phyloP scores from a whole-genome alignment of 495 filamentous ascomycete genomes.

The Penicillium argentinense region DNA sequence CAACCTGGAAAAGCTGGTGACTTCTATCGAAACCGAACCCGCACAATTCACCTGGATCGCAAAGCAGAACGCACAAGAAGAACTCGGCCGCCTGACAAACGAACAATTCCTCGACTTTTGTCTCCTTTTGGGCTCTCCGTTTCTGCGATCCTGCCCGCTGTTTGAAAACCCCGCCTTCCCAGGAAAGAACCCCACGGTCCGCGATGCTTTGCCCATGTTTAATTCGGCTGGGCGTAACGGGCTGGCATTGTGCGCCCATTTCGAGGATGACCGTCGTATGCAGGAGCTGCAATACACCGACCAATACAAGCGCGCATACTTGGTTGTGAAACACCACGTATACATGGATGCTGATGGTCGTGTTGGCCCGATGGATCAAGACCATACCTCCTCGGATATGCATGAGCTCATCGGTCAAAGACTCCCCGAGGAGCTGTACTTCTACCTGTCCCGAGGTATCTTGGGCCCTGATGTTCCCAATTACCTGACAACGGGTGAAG shows the following conservation, averaged over 20 bases:
- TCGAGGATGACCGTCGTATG: constrained; percentile 67
- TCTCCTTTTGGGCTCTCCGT: constrained; percentile 79
- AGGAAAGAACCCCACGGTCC: constrained; percentile 51
- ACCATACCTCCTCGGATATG: constrained; percentile 71
- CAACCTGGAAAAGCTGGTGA: constrained; percentile 80
- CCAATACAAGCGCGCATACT: constrained; percentile 77
- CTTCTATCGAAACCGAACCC: constrained; percentile 68
- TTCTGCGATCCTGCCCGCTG: constrained; percentile 74
- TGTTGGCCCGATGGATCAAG: constrained; percentile 67
- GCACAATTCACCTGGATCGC: constrained; percentile 68
- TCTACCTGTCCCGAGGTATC: constrained; percentile 82
- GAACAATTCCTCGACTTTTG: constrained; percentile 80
- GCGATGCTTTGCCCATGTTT: constrained; percentile 70
- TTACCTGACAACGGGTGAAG: constrained; percentile 74
- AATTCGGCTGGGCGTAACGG: constrained; percentile 62
- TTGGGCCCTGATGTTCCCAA: constrained; percentile 77
- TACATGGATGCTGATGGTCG: constrained; percentile 73
- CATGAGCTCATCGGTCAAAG: constrained; percentile 88
- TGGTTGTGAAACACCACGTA: constrained; percentile 84
- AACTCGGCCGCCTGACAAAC: constrained; percentile 63
- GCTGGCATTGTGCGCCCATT: constrained; percentile 63
- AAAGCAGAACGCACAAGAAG: constrained; percentile 66
- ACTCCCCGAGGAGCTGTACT: constrained; percentile 87
- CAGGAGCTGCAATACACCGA: constrained; percentile 76
- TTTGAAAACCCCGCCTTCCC: constrained; percentile 58